Base-by-base conservation (phyloP, 1,139 yeast species). In the Nakaseomyces bracarensis region DNA sequence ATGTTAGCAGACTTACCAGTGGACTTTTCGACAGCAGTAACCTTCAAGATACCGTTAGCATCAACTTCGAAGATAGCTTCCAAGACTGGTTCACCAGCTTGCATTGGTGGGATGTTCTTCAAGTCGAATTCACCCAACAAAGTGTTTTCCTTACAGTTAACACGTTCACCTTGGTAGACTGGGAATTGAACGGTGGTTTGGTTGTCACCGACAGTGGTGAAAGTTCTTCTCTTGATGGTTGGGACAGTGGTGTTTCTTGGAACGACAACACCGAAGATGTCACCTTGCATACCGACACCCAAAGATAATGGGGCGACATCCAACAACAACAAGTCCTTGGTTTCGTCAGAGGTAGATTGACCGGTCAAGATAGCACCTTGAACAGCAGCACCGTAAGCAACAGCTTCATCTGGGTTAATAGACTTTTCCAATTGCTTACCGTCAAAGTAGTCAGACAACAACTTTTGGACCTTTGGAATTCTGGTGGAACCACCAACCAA, bases 221-320 rank as follows among this genome's bases (percentile, higher is more conserved):
- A 91, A 64, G 97, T 91, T 80, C 96, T 85, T 77, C 96, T 84
- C 87, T 91, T 91, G 74, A 89, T 84, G 71, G 97, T 91, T 73
- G 98, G 98, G 60, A 91, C 96, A 66, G 98, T 89, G 69, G 97
- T 84, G 91, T 91, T 91, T 80, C 98, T 87, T 79, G 97, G 97
- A 62, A 91, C 95, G 71, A 91, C 96, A 68, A 95, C 93, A 68
- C 96, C 97, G 66, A 87, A 86, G 64, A 91, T 91, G 74, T 89
- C 89, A 77, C 97, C 97, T 78, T 89, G 96, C 96, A 89, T 91
- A 73, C 96, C 97, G 70, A 91, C 96, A 85, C 98, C 98, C 68
- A 89, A 79, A 60, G 97, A 87, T 70, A 91, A 83, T 74, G 97
- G 97, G 67, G 89, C 91, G 67, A 89, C 97, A 78, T 89, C 97